phyloP scores from a whole-genome alignment of 805 yeast species.

The Sungouiozyma intestinalis region DNA sequence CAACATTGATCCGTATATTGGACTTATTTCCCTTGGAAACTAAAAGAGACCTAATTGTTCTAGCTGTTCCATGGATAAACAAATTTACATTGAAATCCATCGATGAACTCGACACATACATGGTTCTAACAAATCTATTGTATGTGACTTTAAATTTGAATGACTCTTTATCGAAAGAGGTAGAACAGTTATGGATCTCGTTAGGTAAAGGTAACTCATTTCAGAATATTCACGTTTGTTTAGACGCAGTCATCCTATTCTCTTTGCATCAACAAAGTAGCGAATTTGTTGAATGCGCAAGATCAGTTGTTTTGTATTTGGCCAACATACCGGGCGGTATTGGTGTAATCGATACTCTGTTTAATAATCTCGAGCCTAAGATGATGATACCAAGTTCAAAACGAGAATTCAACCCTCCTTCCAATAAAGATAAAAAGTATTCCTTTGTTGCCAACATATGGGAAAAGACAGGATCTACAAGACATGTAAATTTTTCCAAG shows the following conservation, averaged over 20 bases:
- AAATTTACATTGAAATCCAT: slow-evolving; percentile 52
- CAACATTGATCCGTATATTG: slow-evolving; percentile 59
- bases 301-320: slow-evolving; percentile 73
- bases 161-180: slow-evolving; percentile 67
- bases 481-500: slow-evolving; percentile 70
- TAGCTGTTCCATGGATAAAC: slow-evolving; percentile 89
- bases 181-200: slow-evolving; percentile 93
- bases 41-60: slow-evolving; percentile 68
- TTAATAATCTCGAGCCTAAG: slow-evolving; percentile 68
- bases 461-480: slow-evolving; percentile 33
- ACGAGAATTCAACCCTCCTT: slow-evolving; percentile 25
- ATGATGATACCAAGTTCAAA: slow-evolving; percentile 75
- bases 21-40: slow-evolving; percentile 46
- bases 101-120: slow-evolving; percentile 38
- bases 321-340: slow-evolving; percentile 43
- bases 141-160: slow-evolving; percentile 77
- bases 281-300: slow-evolving; percentile 61
- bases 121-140: slow-evolving; percentile 72
- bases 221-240: slow-evolving; percentile 58
- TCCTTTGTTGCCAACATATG: slow-evolving; percentile 74
- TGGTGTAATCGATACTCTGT: slow-evolving; percentile 47
- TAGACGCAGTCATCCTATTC: slow-evolving; percentile 57
- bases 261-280: slow-evolving; percentile 65
- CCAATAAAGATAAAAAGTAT: slow-evolving; percentile 32
- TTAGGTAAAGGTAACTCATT: slow-evolving; percentile 65